Base-by-base conservation (phyloP, 148 eudicot species). In the Nepenthes gracilis region DNA sequence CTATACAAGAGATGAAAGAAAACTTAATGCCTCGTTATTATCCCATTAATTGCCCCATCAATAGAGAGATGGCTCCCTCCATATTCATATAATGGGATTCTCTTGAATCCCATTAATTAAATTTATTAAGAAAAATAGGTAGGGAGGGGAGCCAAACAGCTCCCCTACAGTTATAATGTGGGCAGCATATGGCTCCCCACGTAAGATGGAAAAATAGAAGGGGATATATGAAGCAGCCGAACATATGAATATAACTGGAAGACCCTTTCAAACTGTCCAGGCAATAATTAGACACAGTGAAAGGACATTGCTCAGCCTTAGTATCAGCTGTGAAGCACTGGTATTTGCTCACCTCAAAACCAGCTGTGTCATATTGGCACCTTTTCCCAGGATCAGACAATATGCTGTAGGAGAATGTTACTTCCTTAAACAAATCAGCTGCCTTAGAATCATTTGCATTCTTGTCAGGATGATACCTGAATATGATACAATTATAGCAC, bases 401-500 rank as follows among this genome's bases (percentile, higher is more conserved):
- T 70, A 93, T 93, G 68, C 78, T 84, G 70, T 93, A 88, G 23
- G 98, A 93, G 73, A 86, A 93, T 13, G 96, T 88, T 66, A 68
- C 87, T 75, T 93, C 98, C 69, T 84, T 81, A 75, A 93, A 93
- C 87, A 79, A 79, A 73, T 93, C 96, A 36, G 96, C 91, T 6
- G 98, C 98, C 75, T 79, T 75, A 43, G 90, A 85, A 71, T 93
- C 98, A 76, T 93, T 88, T 68, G 85, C 89, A 78, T 93, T 93
- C 72, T 93, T 93, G 72, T 93, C 98, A 36, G 98, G 98, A 68
- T 93, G 98, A 74, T 88, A 93, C 83, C 98, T 90, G 66, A 45
- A 74, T 62, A 57, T 60, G 36, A 35, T 23, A 64, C 43, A 63
- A 64, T 40, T 57, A 33, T 32, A 11, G 35, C 62, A 76, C 36